Percentiles rank a stretch among this genome's conserved stretches.
Evolutionary conservation across 1,284 basidiomycete species (phyloP).

Genomic region (Boletus mariae): DNA sequence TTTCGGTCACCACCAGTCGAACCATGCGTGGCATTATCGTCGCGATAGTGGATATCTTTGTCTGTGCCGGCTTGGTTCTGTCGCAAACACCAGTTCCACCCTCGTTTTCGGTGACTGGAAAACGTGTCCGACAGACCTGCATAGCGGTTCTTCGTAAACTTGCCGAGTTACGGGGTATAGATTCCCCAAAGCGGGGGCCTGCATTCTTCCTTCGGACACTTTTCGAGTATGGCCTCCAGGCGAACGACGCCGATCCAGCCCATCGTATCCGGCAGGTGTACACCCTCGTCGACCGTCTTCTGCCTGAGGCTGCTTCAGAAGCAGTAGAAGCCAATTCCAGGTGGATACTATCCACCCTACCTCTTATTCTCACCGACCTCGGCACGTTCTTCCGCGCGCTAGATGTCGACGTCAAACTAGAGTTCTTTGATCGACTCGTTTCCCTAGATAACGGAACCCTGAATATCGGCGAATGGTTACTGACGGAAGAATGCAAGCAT

Average conservation of each 20-base stretch:
- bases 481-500: constrained; percentile 55
- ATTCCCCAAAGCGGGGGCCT: constrained; percentile 39
- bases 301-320: constrained; percentile 39
- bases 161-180: constrained; percentile 34
- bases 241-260: constrained; percentile 47
- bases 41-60: constrained; percentile 52
- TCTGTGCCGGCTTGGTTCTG: constrained; percentile 46
- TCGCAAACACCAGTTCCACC: constrained; percentile 32
- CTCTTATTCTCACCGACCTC: constrained; percentile 52
- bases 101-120: constrained; percentile 11
- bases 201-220: constrained; percentile 52
- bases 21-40: constrained; percentile 42
- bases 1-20: constrained; percentile 49
- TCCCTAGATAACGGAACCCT: constrained; percentile 54
- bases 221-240: constrained; percentile 43
- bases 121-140: constrained; percentile 44
- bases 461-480: constrained; percentile 68
- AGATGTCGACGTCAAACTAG: constrained; percentile 50
- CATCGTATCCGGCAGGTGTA: constrained; percentile 55
- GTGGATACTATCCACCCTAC: constrained; percentile 58
- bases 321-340: constrained; percentile 30
- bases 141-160: constrained; percentile 46
- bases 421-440: constrained; percentile 54
- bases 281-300: constrained; percentile 51
- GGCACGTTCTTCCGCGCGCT: constrained; percentile 52